These are phyloP conservation scores for Pseudocercospora eumusae DNA, from an alignment of 2,329 filamentous ascomycete genomes.

Conservation along the genomic window DNA sequence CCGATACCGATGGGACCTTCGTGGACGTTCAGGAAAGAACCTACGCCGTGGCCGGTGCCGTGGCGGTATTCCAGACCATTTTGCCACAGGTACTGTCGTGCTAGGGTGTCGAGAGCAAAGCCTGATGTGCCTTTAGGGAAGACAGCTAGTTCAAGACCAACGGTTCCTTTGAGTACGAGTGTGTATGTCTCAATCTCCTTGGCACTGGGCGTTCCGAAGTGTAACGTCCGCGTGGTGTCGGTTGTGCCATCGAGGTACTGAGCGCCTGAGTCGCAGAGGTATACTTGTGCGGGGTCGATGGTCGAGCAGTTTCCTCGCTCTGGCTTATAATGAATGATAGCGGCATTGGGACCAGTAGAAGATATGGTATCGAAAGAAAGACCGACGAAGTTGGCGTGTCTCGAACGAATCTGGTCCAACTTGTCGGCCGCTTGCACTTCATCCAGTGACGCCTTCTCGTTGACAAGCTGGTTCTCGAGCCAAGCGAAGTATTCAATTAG, in stretches of 20 bases:
- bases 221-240: conserved; percentile 88
- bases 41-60: conserved; percentile 93
- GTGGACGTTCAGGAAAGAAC: conserved; percentile 93
- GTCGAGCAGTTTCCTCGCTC: conserved; percentile 77
- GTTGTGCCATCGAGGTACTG: conserved; percentile 96
- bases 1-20: conserved; percentile 97
- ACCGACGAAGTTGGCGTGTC: conserved; percentile 76
- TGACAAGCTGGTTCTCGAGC: conserved; percentile 81
- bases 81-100: conserved; percentile 90
- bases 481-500: conserved; percentile 92
- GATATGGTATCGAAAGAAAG: conserved; percentile 96
- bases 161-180: conserved; percentile 89
- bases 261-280: conserved; percentile 96
- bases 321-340: conserved; percentile 93
- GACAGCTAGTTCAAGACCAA: conserved; percentile 78
- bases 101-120: conserved; percentile 84
- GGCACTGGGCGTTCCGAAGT: conserved; percentile 81
- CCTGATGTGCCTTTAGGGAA: conserved; percentile 96
- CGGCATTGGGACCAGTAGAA: conserved; percentile 87
- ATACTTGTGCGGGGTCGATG: conserved; percentile 83
- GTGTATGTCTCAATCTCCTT: conserved; percentile 90
- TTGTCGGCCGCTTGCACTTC: conserved; percentile 93
- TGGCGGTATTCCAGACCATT: conserved; percentile 93
- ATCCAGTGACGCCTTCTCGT: conserved; percentile 72
- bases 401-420: conserved; percentile 72